Conservation (phyloP, 1,284 basidiomycete genomes). For the Cryptococcus maquisensis region DNA sequence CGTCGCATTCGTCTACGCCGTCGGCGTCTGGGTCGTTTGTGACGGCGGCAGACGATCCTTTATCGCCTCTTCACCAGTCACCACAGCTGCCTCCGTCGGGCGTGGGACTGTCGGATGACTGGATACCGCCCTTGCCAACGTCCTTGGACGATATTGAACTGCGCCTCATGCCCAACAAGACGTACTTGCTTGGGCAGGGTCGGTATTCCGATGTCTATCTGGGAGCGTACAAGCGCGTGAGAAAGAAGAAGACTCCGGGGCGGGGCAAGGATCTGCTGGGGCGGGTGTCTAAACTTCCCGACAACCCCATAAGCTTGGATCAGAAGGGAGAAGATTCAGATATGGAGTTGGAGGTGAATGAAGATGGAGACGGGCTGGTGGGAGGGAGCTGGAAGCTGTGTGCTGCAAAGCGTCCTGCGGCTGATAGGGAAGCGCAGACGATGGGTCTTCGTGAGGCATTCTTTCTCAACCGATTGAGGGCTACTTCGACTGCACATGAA, state of each 20-base stretch:
- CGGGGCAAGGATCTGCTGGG: conserved; percentile 4
- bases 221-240: conserved; percentile 36
- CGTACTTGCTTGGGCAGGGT: conserved; percentile 49
- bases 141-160: conserved; percentile 31
- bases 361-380: conserved; percentile 14
- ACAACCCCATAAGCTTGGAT: neutral
- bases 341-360: conserved; percentile 10
- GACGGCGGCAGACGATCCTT: conserved; percentile 15
- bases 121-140: conserved; percentile 35
- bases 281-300: neutral
- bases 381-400: conserved; percentile 46
- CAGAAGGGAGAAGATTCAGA: neutral
- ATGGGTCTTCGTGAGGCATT: conserved; percentile 51
- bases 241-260: conserved; percentile 9
- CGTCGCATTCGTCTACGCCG: neutral
- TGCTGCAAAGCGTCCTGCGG: conserved; percentile 49
- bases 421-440: conserved; percentile 50
- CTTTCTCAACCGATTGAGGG: conserved; percentile 48
- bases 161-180: conserved; percentile 34
- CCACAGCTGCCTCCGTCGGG: conserved; percentile 26
- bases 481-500: neutral
- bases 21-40: conserved; percentile 1
- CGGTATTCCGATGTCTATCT: conserved; percentile 51
- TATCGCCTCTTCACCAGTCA: conserved; percentile 41
- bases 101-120: conserved; percentile 15